Conservation (phyloP, 2,329 filamentous ascomycete species). For the Pseudopyricularia javanii region DNA sequence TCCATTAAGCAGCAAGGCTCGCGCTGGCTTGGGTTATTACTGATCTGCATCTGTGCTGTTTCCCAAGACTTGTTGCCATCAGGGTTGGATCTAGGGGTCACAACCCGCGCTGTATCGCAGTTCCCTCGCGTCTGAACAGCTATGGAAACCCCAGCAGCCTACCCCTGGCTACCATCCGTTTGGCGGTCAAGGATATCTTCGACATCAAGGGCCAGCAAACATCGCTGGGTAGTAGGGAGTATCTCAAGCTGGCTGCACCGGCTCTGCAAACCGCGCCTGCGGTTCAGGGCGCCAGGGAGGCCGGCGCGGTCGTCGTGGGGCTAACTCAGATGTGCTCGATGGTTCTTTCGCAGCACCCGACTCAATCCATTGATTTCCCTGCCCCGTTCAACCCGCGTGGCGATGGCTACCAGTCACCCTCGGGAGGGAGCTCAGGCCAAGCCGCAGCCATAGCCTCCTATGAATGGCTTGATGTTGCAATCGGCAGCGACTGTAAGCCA, state of each 20-base stretch:
- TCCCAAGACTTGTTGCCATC: neutral
- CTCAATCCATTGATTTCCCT: constrained; percentile 21
- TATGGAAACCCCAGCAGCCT: constrained; percentile 34
- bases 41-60: too few relatives aligned
- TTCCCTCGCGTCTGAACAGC: constrained; percentile 51
- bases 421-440: neutral
- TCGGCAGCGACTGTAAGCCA: constrained; percentile 1
- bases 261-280: constrained; percentile 33
- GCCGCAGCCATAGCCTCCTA: neutral
- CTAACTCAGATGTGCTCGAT: constrained; percentile 18
- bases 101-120: constrained; percentile 12
- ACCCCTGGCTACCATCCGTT: constrained; percentile 45
- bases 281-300: constrained; percentile 44
- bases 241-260: constrained; percentile 38
- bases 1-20: too few relatives aligned
- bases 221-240: constrained; percentile 44
- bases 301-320: constrained; percentile 39
- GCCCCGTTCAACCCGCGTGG: neutral
- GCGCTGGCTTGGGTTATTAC: too few relatives aligned
- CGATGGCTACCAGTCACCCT: neutral
- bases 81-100: neutral
- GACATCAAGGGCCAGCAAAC: constrained; percentile 33
- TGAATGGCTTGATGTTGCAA: constrained; percentile 20
- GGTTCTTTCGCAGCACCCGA: constrained; percentile 22
- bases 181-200: constrained; percentile 53